phyloP scores from a whole-genome alignment of 2,329 filamentous ascomycete species.

The Microsporum canis region DNA sequence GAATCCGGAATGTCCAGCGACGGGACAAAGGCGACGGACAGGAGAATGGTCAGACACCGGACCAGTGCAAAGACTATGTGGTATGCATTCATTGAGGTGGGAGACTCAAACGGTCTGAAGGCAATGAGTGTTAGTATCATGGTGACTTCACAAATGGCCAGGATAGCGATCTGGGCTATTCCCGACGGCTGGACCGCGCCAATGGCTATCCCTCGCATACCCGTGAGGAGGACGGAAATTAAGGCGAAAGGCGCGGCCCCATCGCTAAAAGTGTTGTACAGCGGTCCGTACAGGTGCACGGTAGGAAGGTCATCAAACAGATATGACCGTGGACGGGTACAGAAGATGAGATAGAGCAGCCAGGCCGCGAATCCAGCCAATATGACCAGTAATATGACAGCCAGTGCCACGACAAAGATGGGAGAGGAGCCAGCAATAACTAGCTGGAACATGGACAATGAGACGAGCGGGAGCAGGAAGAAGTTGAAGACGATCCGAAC shows the following conservation, averaged over 20 bases:
- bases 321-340: conserved; percentile 68
- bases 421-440: conserved; percentile 61
- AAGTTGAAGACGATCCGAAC: conserved; percentile 86
- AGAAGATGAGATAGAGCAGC: conserved; percentile 69
- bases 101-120: conserved; percentile 77
- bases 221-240: conserved; percentile 71
- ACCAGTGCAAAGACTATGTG: conserved; percentile 73
- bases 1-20: conserved; percentile 67
- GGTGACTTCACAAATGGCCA: conserved; percentile 90
- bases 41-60: conserved; percentile 61
- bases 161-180: conserved; percentile 79
- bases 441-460: conserved; percentile 83
- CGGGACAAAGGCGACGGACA: conserved; percentile 76
- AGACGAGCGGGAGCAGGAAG: conserved; percentile 75
- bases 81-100: conserved; percentile 96
- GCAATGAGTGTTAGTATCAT: conserved; percentile 76
- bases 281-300: conserved; percentile 75
- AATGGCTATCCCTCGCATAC: conserved; percentile 78
- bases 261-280: conserved; percentile 97
- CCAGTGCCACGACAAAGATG: conserved; percentile 59
- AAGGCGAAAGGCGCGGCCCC: conserved; percentile 83
- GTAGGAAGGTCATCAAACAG: conserved; percentile 90
- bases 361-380: conserved; percentile 65
- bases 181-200: conserved; percentile 88
- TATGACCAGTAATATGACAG: conserved; percentile 60